Evolutionary conservation across 768 basidiomycete species (phyloP).

Genomic region (Pleurotus citrinopileatus): DNA sequence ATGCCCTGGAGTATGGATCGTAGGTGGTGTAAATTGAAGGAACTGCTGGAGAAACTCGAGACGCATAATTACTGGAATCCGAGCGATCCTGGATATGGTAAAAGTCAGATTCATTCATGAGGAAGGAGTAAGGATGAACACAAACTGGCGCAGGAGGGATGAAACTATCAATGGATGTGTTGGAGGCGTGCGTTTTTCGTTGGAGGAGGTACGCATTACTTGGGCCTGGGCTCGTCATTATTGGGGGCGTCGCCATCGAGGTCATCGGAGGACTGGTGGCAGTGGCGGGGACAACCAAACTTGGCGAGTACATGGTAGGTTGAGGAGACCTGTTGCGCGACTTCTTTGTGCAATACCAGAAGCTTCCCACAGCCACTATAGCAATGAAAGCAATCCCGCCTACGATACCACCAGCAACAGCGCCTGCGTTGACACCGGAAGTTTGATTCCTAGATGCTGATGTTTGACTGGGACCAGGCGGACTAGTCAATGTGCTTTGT

Average conservation of each 20-base stretch:
- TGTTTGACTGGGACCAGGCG: slow-evolving; percentile 8
- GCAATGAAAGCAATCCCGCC: slow-evolving; percentile 47
- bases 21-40: slow-evolving; percentile 17
- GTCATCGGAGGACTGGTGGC: background rate
- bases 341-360: slow-evolving; percentile 33
- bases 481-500: slow-evolving; percentile 15
- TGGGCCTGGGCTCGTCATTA: background rate
- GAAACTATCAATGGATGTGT: slow-evolving; percentile 16
- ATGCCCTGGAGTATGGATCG: slow-evolving; percentile 11
- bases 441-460: slow-evolving; percentile 12
- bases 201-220: slow-evolving; percentile 16
- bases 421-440: slow-evolving; percentile 38
- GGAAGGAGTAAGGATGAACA: background rate
- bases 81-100: background rate
- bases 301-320: background rate
- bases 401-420: slow-evolving; percentile 61
- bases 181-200: slow-evolving; percentile 10
- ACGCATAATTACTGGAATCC: background rate
- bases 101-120: background rate
- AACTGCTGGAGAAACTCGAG: slow-evolving; percentile 15
- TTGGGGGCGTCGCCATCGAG: background rate
- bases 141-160: background rate
- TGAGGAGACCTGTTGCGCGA: background rate
- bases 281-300: background rate
- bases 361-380: slow-evolving; percentile 28